These are phyloP conservation scores for Thermothielavioides terrestris DNA, from an alignment of 495 filamentous ascomycete genomes.

Conservation along the genomic window DNA sequence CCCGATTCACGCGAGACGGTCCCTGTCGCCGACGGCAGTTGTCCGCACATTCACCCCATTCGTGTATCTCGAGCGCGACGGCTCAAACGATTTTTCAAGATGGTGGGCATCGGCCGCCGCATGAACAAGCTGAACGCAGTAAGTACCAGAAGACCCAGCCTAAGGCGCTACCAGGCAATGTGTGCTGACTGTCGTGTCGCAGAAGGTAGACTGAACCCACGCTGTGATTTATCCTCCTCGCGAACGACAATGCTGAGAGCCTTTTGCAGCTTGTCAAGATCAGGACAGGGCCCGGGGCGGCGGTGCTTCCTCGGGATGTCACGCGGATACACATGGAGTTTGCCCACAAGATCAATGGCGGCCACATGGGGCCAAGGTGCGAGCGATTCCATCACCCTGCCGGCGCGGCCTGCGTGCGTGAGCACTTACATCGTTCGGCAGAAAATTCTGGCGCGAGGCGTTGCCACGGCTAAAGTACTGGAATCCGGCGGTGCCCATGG, in stretches of 20 bases:
- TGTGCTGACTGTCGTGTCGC: too few relatives aligned
- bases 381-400: conserved; percentile 13
- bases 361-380: conserved; percentile 75
- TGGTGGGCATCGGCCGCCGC: conserved; percentile 72
- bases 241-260: conserved; percentile 13
- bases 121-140: conserved; percentile 72
- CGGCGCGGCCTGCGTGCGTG: not conserved
- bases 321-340: conserved; percentile 80
- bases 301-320: conserved; percentile 68
- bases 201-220: conserved; percentile 29
- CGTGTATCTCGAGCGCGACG: conserved; percentile 4
- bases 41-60: not conserved
- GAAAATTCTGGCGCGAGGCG: conserved; percentile 79
- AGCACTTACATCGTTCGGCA: conserved; percentile 18
- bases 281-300: conserved; percentile 72
- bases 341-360: conserved; percentile 51
- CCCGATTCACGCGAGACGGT: not conserved
- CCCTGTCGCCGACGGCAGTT: not conserved
- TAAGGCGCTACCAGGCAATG: not conserved
- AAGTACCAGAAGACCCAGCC: conserved; percentile 31
- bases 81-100: conserved; percentile 36
- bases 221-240: not conserved
- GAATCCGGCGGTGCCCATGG: conserved; percentile 79
- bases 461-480: conserved; percentile 87
- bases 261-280: conserved; percentile 55